Base-by-base conservation (phyloP, 441 rosid genomes). In the Gossypium aridum region DNA sequence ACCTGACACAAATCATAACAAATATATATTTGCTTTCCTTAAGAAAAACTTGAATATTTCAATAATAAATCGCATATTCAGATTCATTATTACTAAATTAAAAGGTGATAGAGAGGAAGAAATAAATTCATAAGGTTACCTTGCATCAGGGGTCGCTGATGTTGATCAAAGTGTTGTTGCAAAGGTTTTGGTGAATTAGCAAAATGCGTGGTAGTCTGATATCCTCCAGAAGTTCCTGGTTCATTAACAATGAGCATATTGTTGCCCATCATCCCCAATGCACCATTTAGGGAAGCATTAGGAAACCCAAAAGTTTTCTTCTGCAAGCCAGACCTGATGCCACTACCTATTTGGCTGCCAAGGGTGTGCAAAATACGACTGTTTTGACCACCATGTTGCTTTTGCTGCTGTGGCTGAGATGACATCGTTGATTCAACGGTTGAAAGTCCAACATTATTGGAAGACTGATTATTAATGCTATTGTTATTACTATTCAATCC, bases 331-430 rank as follows among this genome's bases (percentile, higher is more conserved):
- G 97, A 83, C 80, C 98, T 86, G 66, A 90, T 82, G 66, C 87
- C 88, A 77, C 84, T 88, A 79, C 91, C 89, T 82, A 92, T 81
- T 79, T 97, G 99, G 81, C 94, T 85, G 77, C 99, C 96, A 80
- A 92, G 84, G 79, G 82, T 89, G 61, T 90, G 94, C 80, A 90
- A 69, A 79, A 91, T 83, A 76, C 89, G 98, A 70, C 90, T 97
- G 79, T 89, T 87, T 77, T 87, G 97, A 81, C 92, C 89, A 75
- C 92, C 84, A 57, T 85, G 93, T 78, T 85, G 92, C 87, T 89
- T 92, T 83, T 83, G 96, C 81, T 89, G 98, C 83, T 73, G 91
- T 16, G 88, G 85, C 80, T 87, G 98, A 66, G 92, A 74, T 28
- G 81, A 87, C 88, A 92, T 80, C 1, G 87, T 77, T 63, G 98